Evolutionary conservation across 176 grass and related monocot species (phyloP), one percentile per base, ranked within the genome.

Genomic region (Metroxylon sagu): DNA sequence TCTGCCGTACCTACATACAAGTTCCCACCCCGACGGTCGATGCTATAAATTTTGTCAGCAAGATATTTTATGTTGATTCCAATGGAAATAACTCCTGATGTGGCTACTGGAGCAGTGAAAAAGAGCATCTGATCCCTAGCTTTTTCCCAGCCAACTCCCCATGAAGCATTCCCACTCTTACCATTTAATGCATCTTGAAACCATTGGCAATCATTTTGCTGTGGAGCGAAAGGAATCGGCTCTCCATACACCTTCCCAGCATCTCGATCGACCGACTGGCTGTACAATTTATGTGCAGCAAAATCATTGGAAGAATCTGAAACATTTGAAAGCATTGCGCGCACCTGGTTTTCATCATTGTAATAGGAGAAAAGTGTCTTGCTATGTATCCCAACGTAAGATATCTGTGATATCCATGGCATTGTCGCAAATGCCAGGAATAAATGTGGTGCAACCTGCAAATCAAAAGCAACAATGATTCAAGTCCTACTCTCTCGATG

Each of bases 311-410:
- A 66, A 52, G 50, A 17, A 53, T 30, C 14, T 30, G 50, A 66
- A 53, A 28, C 5, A 25, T 53, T 53, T 6, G 64, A 35, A 26
- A 66, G 54, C 16, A 66, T 4, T 4, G n/a, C 29, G 26, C 29
- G 15, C 7, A 7, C 3, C 7, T 53, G 16, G 16, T 5, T 4
- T 10, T 26, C 19, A 39, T 5, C 29, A 49, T 65, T 74, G 60
- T 82, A 82, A 71, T 82, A 86, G 4, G 74, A 61, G 70, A 82
- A 78, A 14, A 58, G 58, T 25, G 26, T 18, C 25, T 74, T 70
- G 48, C 78, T 70, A 52, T 74, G 39, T 23, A 56, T 15, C 25
- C 18, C 61, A 14, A 50, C 56, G 49, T 86, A 86, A 6, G 78
- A 78, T 12, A 86, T 70, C 43, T 75, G 70, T 16, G 78, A 49